Percentiles rank a stretch among this genome's conserved stretches.
phyloP scores from a whole-genome alignment of 1,139 yeast genomes.

The Yamadazyma atlantica region DNA sequence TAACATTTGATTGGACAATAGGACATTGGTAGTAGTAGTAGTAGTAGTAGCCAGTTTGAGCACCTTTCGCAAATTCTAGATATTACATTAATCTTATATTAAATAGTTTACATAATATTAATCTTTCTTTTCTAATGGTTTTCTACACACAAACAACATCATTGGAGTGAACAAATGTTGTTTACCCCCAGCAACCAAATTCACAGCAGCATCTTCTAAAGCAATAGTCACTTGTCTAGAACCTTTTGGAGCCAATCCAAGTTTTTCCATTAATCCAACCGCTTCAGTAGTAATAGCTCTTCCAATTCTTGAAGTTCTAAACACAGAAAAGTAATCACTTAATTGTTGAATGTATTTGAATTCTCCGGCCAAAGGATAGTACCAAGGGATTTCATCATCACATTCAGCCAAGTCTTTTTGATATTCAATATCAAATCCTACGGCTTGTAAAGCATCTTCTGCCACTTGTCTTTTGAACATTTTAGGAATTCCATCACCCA shows the following conservation, averaged over 20 bases:
- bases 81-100: too few species aligned
- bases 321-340: conserved; percentile 76
- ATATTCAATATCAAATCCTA: conserved; percentile 81
- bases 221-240: conserved; percentile 89
- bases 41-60: too few species aligned
- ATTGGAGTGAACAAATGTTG: conserved; percentile 90
- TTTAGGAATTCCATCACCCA: conserved; percentile 98
- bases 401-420: conserved; percentile 81
- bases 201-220: conserved; percentile 95
- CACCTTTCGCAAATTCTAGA: too few species aligned
- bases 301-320: conserved; percentile 87
- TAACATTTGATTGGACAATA: too few species aligned
- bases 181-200: conserved; percentile 91
- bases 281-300: conserved; percentile 80
- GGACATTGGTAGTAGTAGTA: too few species aligned
- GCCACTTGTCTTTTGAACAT: conserved; percentile 90
- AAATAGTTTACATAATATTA: not conserved
- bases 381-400: conserved; percentile 93
- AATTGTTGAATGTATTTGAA: conserved; percentile 81
- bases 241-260: conserved; percentile 93
- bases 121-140: conserved; percentile 47
- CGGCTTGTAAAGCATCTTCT: conserved; percentile 76
- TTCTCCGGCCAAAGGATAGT: conserved; percentile 94
- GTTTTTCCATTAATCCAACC: conserved; percentile 75
- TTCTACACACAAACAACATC: conserved; percentile 87